A percentile compares a stretch with the other conserved stretches of the same genome.
phyloP scores from a whole-genome alignment of 2,329 filamentous ascomycete genomes.

The Didymella segeticola region DNA sequence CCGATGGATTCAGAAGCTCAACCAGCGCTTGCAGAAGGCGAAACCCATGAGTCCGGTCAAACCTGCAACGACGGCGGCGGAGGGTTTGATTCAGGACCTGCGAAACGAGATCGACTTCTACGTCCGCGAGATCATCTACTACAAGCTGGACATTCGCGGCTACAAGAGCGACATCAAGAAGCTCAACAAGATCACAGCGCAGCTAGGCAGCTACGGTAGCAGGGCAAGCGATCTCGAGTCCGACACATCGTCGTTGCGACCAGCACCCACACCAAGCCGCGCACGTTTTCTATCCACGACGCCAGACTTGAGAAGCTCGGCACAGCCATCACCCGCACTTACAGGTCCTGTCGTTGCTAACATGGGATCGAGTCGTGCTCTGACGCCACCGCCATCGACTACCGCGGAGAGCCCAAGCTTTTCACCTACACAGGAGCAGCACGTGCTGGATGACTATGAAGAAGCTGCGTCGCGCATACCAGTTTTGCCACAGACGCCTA shows the following conservation, averaged over 20 bases:
- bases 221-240: constrained; percentile 36
- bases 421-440: not conserved
- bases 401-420: not conserved
- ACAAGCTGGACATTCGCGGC: constrained; percentile 57
- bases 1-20: constrained; percentile 43
- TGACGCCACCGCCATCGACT: constrained; percentile 8
- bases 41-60: constrained; percentile 16
- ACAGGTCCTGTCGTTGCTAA: constrained; percentile 8
- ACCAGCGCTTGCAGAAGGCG: constrained; percentile 40
- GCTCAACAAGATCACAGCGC: constrained; percentile 36
- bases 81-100: constrained; percentile 38
- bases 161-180: constrained; percentile 53
- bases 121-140: constrained; percentile 56
- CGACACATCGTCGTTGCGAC: constrained; percentile 35
- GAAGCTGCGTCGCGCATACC: not conserved
- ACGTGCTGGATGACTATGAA: not conserved
- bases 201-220: constrained; percentile 32
- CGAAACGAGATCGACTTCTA: constrained; percentile 52
- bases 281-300: constrained; percentile 25
- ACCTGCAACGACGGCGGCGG: constrained; percentile 8
- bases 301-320: constrained; percentile 26
- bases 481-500: not conserved
- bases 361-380: not conserved
- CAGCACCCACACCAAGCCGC: constrained; percentile 33
- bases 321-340: constrained; percentile 8